Evolutionary conservation across 208 protist genomes (phyloP).

Genomic region (Porcisia hertigi): DNA sequence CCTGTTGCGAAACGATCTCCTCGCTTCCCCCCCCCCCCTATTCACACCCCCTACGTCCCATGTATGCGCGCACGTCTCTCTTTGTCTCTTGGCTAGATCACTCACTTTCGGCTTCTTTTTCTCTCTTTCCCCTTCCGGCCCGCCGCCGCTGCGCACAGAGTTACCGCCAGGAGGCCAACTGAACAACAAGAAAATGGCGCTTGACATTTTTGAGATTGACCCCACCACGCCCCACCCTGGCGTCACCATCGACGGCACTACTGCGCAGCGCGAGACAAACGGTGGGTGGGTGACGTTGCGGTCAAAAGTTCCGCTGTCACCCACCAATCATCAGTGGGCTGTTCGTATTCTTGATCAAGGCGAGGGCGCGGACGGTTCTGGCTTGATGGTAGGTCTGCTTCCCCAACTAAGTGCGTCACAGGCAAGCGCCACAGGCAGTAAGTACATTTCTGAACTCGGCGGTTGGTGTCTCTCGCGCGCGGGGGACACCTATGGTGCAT

Average conservation of each 20-base stretch:
- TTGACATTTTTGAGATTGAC: conserved; percentile 87
- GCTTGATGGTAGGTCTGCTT: conserved; percentile 90
- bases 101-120: not conserved
- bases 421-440: conserved; percentile 67
- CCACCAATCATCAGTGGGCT: conserved; percentile 86
- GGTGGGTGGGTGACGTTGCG: conserved; percentile 92
- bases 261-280: conserved; percentile 83
- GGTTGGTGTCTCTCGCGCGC: conserved; percentile 90
- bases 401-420: conserved; percentile 54
- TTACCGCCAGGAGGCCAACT: not conserved
- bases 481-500: conserved; percentile 86
- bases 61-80: not conserved
- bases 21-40: not conserved
- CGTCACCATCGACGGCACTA: conserved; percentile 68
- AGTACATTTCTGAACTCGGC: conserved; percentile 91
- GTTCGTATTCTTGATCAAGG: conserved; percentile 89
- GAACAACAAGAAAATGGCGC: conserved; percentile 46
- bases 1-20: too few species aligned
- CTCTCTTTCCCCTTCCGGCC: too few species aligned
- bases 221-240: conserved; percentile 78
- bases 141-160: too few species aligned
- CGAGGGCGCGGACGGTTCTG: conserved; percentile 85
- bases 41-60: not conserved
- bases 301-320: conserved; percentile 58
- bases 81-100: not conserved